These are phyloP conservation scores for Cordia subcordata DNA, from an alignment of 257 asterid genomes.

Conservation along the genomic window DNA sequence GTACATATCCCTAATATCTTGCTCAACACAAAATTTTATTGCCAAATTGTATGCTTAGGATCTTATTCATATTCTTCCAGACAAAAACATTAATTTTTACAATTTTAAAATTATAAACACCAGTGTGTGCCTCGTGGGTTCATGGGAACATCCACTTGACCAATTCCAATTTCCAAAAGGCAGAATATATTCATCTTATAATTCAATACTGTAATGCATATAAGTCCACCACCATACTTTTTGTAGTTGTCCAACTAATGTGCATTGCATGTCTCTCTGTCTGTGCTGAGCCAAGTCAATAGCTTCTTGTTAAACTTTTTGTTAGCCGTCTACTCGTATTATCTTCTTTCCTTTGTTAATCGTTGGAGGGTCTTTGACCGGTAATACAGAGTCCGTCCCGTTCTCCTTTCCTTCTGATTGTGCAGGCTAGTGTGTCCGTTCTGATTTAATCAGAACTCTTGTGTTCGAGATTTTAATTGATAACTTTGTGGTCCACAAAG, in stretches of 20 bases:
- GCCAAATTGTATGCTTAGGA: background rate
- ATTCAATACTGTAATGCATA: background rate
- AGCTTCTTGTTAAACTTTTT: background rate
- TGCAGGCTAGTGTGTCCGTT: too few relatives aligned
- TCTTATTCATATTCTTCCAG: background rate
- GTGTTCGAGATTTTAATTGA: background rate
- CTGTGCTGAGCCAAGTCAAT: conserved; percentile 19
- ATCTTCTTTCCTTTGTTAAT: background rate
- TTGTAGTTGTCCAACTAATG: conserved; percentile 16
- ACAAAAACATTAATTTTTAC: background rate
- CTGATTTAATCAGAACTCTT: too few relatives aligned
- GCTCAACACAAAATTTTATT: background rate
- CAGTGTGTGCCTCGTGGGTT: too few relatives aligned
- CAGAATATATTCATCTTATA: background rate
- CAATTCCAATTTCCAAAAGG: background rate
- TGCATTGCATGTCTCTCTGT: conserved; percentile 10
- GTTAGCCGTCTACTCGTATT: background rate
- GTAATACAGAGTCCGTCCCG: too few relatives aligned
- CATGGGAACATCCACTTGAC: too few relatives aligned
- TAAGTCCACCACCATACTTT: conserved; percentile 9
- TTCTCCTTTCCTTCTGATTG: too few relatives aligned
- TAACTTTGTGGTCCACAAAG: background rate
- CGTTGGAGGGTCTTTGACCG: too few relatives aligned
- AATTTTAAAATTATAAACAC: background rate
- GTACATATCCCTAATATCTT: background rate